Percentiles rank a stretch among this genome's conserved stretches.
Conservation (phyloP, 768 basidiomycete genomes). For the Lentinula sp. region DNA sequence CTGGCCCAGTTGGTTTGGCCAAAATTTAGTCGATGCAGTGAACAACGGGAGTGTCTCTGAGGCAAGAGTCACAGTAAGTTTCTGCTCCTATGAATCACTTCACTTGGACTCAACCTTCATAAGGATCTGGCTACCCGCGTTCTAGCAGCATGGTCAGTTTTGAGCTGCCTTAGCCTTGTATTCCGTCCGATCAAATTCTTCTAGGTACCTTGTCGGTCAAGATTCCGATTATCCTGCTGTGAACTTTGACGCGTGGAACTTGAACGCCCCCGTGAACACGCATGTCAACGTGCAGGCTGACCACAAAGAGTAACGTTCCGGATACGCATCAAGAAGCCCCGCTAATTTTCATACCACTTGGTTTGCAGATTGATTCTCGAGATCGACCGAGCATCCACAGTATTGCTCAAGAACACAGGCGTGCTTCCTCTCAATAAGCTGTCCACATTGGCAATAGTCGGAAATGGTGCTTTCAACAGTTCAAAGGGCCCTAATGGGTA, state of each 20-base stretch:
- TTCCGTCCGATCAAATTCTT: not conserved
- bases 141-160: constrained; percentile 50
- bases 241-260: constrained; percentile 51
- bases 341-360: not conserved
- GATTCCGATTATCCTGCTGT: constrained; percentile 48
- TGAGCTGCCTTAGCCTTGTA: not conserved
- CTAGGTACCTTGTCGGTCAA: constrained; percentile 42
- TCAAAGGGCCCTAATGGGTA: constrained; percentile 52
- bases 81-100: constrained; percentile 8
- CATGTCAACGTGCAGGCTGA: constrained; percentile 54
- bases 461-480: constrained; percentile 51
- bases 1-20: constrained; percentile 47
- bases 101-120: not conserved
- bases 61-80: constrained; percentile 49
- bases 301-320: constrained; percentile 36
- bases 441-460: constrained; percentile 48
- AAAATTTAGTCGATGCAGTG: constrained; percentile 51
- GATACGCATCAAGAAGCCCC: not conserved
- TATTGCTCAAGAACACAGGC: constrained; percentile 54
- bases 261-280: constrained; percentile 27
- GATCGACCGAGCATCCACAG: constrained; percentile 57
- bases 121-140: constrained; percentile 69
- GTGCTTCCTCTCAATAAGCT: constrained; percentile 40
- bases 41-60: constrained; percentile 52
- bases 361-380: constrained; percentile 42